Evolutionary conservation across 2,329 filamentous ascomycete genomes (phyloP).

Genomic region (Hypoxylon sp.): DNA sequence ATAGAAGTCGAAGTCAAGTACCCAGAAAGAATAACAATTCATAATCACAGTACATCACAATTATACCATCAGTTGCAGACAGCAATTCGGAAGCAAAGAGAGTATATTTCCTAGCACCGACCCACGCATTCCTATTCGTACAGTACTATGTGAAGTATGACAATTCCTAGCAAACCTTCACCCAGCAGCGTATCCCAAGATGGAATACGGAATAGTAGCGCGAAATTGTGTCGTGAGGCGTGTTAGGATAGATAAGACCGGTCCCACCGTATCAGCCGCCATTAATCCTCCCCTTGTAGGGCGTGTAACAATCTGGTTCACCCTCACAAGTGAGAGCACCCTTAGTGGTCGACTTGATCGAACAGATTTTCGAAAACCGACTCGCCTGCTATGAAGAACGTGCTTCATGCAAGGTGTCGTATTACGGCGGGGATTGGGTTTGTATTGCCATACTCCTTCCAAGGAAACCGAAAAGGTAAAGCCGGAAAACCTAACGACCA

Average conservation of each 20-base stretch:
- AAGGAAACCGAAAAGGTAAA: background rate
- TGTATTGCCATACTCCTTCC: constrained; percentile 7
- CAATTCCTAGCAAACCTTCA: background rate
- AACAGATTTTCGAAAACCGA: background rate
- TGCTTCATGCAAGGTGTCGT: background rate
- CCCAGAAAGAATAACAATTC: no score
- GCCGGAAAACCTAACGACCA: background rate
- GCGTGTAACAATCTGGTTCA: constrained; percentile 29
- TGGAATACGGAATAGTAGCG: background rate
- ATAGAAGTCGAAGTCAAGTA: no score
- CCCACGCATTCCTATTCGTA: no score
- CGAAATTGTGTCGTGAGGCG: background rate
- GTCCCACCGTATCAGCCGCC: background rate
- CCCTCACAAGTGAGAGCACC: constrained; percentile 9
- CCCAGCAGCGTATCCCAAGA: background rate
- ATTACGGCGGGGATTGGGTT: background rate
- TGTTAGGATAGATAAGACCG: background rate
- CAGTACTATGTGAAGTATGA: no score
- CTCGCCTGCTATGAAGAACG: background rate
- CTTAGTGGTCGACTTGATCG: background rate
- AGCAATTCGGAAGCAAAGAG: no score
- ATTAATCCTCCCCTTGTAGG: constrained; percentile 6
- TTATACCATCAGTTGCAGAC: no score
- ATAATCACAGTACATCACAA: no score
- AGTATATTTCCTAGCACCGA: no score